Evolutionary conservation across 768 basidiomycete species (phyloP).

Genomic region (Naganishia randhawae): DNA sequence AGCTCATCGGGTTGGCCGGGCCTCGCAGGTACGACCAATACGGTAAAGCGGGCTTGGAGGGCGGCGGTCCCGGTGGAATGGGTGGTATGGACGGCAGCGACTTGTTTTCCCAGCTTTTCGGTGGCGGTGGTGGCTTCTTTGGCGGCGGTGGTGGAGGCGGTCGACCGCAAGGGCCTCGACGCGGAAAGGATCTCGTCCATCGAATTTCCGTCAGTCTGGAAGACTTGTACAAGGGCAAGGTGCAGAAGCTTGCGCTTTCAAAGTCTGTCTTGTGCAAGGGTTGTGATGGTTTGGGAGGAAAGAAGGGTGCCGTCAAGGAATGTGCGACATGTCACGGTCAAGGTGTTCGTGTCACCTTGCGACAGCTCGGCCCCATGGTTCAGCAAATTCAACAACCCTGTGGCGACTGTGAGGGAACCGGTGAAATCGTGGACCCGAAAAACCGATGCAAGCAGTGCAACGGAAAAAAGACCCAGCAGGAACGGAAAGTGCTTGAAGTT

Average conservation of each 20-base stretch:
- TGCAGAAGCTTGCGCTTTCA: constrained; percentile 92
- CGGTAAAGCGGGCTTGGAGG: constrained; percentile 91
- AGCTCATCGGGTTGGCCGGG: neutral
- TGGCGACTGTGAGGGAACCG: constrained; percentile 86
- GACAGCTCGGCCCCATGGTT: constrained; percentile 99
- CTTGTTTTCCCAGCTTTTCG: constrained; percentile 43
- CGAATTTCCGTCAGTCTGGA: constrained; percentile 82
- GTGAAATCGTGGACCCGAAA: constrained; percentile 89
- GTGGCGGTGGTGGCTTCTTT: constrained; percentile 43
- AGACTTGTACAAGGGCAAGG: constrained; percentile 88
- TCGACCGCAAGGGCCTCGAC: constrained; percentile 65
- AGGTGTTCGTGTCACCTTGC: constrained; percentile 81
- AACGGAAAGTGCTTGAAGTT: constrained; percentile 58
- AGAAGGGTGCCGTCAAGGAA: constrained; percentile 84
- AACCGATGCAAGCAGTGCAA: constrained; percentile 89
- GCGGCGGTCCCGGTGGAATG: constrained; percentile 46
- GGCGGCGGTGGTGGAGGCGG: constrained; percentile 35
- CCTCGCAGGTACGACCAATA: constrained; percentile 71
- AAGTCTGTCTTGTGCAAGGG: constrained; percentile 89
- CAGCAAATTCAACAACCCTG: constrained; percentile 96
- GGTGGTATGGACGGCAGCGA: constrained; percentile 55
- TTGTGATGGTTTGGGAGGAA: constrained; percentile 94
- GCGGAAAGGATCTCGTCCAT: constrained; percentile 97
- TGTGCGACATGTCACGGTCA: constrained; percentile 80
- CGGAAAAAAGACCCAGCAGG: constrained; percentile 88